These are phyloP conservation scores for Fusarium luffae DNA, from an alignment of 2,329 filamentous ascomycete genomes.

Conservation along the genomic window DNA sequence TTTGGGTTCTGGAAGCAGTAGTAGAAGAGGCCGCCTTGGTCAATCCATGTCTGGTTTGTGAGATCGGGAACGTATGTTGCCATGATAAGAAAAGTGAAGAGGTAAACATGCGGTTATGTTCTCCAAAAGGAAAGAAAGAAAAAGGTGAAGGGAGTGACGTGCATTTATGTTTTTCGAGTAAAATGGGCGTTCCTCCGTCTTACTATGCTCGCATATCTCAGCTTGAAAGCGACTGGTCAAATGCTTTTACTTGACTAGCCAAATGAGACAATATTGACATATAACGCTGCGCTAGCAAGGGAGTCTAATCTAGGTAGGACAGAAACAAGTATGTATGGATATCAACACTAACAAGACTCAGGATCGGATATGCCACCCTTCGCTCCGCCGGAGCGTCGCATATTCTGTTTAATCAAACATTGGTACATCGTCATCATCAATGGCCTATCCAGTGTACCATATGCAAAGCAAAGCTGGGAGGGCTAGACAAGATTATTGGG, in stretches of 20 bases:
- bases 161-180: background rate
- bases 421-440: too few relatives aligned
- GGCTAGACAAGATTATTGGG: background rate
- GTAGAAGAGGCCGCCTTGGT: constrained; percentile 10
- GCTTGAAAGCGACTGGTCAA: background rate
- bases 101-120: background rate
- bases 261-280: background rate
- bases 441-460: background rate
- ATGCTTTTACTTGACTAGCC: background rate
- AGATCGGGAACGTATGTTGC: constrained; percentile 26
- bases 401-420: background rate
- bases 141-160: background rate
- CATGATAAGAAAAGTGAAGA: constrained; percentile 1
- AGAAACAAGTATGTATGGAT: background rate
- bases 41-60: constrained; percentile 38
- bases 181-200: background rate
- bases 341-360: background rate
- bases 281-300: background rate
- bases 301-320: background rate
- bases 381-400: constrained; percentile 2
- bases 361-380: background rate
- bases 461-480: background rate
- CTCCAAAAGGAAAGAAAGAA: background rate
- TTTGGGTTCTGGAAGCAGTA: constrained; percentile 48
- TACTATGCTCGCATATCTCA: constrained; percentile 2